phyloP scores from a whole-genome alignment of 371 early-diverging fungal genomes.

The Mortierella sp. region DNA sequence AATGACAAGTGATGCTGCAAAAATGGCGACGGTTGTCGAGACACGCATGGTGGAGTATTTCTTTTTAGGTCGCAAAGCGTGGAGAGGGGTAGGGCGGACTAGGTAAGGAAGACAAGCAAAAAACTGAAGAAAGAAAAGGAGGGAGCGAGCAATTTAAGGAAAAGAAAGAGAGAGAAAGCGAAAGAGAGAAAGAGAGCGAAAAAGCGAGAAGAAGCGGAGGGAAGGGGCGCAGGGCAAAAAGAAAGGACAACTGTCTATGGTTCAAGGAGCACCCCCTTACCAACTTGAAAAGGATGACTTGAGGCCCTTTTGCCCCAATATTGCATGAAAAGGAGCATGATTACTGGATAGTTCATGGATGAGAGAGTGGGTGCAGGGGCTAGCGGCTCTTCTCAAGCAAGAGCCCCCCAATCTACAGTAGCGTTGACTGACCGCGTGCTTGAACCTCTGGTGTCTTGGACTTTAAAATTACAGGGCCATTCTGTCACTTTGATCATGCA shows the following conservation, averaged over 20 bases:
- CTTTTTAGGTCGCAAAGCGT: background rate
- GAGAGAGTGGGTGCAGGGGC: too few species aligned
- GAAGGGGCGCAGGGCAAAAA: background rate
- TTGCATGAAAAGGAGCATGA: too few species aligned
- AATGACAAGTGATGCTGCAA: slow-evolving; percentile 8
- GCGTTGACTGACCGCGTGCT: too few species aligned
- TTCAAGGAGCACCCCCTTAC: too few species aligned
- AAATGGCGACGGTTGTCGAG: slow-evolving; percentile 16
- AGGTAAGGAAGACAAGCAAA: background rate
- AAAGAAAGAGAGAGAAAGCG: background rate
- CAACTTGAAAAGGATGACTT: too few species aligned
- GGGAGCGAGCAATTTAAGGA: background rate
- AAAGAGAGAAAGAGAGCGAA: background rate
- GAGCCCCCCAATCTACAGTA: too few species aligned
- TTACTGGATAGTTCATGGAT: too few species aligned
- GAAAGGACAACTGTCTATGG: background rate
- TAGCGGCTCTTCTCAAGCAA: too few species aligned
- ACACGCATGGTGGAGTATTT: slow-evolving; percentile 7
- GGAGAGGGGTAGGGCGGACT: background rate
- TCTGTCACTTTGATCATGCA: too few species aligned
- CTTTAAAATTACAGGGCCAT: too few species aligned
- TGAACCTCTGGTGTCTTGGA: too few species aligned
- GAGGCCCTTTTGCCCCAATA: too few species aligned
- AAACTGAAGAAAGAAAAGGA: background rate
- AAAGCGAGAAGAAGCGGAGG: background rate